A percentile compares a stretch with the other conserved stretches of the same genome.
Evolutionary conservation across 306 rosid species (phyloP).

Genomic region (Medicago lupulina): DNA sequence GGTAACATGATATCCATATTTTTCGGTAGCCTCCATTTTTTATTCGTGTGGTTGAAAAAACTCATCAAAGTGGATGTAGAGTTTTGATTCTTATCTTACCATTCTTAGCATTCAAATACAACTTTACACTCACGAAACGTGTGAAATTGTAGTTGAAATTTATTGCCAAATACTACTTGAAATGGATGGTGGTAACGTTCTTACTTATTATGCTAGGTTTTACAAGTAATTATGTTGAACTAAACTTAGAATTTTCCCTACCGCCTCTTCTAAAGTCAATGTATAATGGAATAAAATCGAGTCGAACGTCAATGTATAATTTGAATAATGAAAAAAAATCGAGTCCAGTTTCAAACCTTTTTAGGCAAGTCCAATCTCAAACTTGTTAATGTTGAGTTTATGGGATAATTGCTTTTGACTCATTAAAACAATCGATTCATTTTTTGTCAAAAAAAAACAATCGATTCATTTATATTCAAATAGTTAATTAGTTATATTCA

Average conservation of each 20-base stretch:
- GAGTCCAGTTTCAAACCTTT: no score
- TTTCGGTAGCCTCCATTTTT: neutral
- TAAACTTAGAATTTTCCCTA: neutral
- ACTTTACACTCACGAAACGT: neutral
- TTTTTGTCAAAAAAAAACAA: no score
- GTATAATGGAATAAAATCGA: neutral
- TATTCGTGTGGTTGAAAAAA: neutral
- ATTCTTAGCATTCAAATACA: conserved; percentile 13
- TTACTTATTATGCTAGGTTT: neutral
- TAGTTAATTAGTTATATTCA: no score
- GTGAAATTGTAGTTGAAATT: conserved; percentile 4
- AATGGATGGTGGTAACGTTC: conserved; percentile 27
- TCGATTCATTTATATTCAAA: no score
- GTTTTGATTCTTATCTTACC: conserved; percentile 32
- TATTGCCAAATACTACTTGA: conserved; percentile 24
- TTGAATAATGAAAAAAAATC: no score
- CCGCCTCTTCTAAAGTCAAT: neutral
- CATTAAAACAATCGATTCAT: no score
- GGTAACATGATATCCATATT: neutral
- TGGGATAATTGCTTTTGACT: no score
- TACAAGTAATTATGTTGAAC: neutral
- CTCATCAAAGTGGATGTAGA: conserved; percentile 14
- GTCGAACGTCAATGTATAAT: no score
- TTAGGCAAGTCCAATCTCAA: no score
- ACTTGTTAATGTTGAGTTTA: no score